Evolutionary conservation across 106 monocot genomes (phyloP).

Genomic region (Vanilla planifolia): DNA sequence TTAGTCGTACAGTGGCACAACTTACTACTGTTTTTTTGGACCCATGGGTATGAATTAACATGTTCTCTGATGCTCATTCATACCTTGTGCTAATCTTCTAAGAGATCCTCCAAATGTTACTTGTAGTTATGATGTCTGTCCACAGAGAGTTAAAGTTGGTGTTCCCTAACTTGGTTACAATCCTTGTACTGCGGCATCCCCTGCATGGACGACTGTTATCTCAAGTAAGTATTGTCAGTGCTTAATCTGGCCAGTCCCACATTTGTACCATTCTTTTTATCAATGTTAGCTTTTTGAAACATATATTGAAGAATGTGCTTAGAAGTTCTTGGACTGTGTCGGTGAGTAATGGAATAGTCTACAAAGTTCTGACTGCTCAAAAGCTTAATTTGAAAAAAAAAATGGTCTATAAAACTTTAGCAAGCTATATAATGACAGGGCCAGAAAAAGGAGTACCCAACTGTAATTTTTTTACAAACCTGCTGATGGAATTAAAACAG

Average conservation of each 20-base stretch:
- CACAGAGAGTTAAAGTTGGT: constrained; percentile 48
- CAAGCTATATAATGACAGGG: no score
- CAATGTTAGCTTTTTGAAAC: neutral
- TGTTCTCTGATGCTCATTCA: neutral
- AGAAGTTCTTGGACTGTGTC: no score
- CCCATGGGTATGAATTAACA: neutral
- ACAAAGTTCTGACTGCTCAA: no score
- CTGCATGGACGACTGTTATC: constrained; percentile 44
- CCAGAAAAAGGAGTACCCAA: no score
- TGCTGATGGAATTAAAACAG: no score
- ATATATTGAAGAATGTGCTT: neutral
- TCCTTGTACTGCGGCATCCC: constrained; percentile 81
- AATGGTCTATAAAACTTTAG: no score
- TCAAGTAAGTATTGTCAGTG: constrained; percentile 29
- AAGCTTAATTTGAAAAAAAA: no score
- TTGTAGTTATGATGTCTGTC: constrained; percentile 68
- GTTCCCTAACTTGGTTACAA: constrained; percentile 52
- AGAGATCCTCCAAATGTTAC: constrained; percentile 12
- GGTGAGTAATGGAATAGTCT: no score
- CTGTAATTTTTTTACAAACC: no score
- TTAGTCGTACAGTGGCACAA: neutral
- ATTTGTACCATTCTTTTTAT: neutral
- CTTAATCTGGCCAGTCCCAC: neutral
- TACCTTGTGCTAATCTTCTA: neutral
- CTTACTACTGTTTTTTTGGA: neutral